These are phyloP conservation scores for Starmerella potacharoeniae DNA, from an alignment of 805 yeast species.

Conservation along the genomic window DNA sequence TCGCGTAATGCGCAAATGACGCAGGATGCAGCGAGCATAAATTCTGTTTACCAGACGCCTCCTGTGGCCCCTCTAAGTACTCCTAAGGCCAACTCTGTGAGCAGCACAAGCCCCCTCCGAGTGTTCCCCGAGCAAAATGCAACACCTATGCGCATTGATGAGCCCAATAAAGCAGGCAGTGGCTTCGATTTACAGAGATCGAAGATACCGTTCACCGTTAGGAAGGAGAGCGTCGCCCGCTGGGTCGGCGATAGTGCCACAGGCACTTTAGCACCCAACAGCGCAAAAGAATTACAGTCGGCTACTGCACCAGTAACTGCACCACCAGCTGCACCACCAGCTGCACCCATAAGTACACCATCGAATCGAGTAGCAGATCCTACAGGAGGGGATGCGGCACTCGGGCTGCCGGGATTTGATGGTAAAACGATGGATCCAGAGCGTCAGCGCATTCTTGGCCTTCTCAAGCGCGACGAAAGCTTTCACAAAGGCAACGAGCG, in stretches of 20 bases:
- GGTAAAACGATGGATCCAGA: neutral
- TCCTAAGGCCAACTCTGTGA: neutral
- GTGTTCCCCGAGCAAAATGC: neutral
- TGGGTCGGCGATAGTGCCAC: too few relatives aligned
- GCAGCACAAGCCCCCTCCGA: neutral
- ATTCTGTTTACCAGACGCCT: neutral
- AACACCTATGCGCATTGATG: too few relatives aligned
- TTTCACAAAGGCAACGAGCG: slow-evolving; percentile 6
- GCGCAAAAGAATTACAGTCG: too few relatives aligned
- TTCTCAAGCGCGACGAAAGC: slow-evolving; percentile 4
- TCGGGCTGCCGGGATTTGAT: too few relatives aligned
- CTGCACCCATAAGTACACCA: too few relatives aligned
- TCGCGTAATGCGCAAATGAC: neutral
- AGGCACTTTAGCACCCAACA: too few relatives aligned
- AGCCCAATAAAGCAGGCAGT: neutral
- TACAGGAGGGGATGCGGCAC: too few relatives aligned
- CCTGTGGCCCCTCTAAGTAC: neutral
- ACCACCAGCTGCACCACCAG: too few relatives aligned
- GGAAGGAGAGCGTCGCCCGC: too few relatives aligned
- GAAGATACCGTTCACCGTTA: too few relatives aligned
- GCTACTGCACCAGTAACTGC: too few relatives aligned
- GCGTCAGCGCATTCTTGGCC: neutral
- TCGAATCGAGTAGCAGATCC: too few relatives aligned
- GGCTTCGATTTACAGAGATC: neutral
- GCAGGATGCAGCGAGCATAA: neutral